Evolutionary conservation across 257 asterid species (phyloP).

Genomic region (Mitragyna speciosa): DNA sequence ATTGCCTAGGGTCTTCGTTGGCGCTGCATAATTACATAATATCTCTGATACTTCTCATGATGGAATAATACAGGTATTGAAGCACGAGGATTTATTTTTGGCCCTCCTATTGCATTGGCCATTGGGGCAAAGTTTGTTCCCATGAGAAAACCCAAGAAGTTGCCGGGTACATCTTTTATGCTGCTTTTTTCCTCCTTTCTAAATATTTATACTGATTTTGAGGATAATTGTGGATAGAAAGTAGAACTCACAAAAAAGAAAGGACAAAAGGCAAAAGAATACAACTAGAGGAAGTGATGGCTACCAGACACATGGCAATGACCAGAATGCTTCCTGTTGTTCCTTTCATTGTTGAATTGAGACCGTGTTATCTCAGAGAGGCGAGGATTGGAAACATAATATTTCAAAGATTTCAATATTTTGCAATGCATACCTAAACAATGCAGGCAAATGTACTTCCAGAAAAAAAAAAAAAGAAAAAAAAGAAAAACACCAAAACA

Average conservation of each 20-base stretch:
- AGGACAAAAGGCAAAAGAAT: neutral
- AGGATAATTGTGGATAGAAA: neutral
- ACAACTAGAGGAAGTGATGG: neutral
- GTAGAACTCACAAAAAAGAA: neutral
- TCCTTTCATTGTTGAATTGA: neutral
- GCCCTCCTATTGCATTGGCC: conserved; percentile 96
- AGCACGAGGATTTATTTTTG: conserved; percentile 93
- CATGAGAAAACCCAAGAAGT: conserved; percentile 84
- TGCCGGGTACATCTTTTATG: conserved; percentile 59
- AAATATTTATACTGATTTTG: conserved; percentile 1
- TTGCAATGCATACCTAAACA: neutral
- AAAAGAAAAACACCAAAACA: too few relatives aligned
- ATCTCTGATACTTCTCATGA: neutral
- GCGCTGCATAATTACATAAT: neutral
- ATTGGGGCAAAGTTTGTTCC: conserved; percentile 95
- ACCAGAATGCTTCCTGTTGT: neutral
- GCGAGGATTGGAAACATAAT: neutral
- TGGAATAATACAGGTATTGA: conserved; percentile 65
- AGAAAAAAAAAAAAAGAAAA: too few relatives aligned
- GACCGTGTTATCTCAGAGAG: neutral
- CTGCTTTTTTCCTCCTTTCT: conserved; percentile 14
- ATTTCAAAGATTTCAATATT: neutral
- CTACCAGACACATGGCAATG: neutral
- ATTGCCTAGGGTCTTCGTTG: neutral
- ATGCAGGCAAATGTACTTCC: neutral